Base-by-base conservation (phyloP, 768 basidiomycete species). In the Podaxis carcinomalis region DNA sequence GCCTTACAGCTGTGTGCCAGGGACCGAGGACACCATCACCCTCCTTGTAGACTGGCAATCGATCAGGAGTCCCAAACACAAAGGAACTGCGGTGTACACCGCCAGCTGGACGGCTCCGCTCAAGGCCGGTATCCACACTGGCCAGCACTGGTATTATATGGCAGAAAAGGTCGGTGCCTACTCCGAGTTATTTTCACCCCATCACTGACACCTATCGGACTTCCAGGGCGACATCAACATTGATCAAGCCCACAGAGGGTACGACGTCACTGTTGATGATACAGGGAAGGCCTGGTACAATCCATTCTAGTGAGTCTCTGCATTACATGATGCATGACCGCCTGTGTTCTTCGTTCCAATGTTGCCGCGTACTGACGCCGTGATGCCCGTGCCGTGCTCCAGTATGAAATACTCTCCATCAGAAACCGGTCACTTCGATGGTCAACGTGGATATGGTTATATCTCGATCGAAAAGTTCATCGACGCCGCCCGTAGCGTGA, bases 381-480 rank as follows among this genome's bases (percentile, higher is more conserved):
- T 62, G 32, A 21, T 53, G 9, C 52, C 35, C 52, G 39, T 49
- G 14, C 37, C 52, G 37, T 46, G 25, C 35, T 14, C 28, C 56
- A 92, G 91, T 77, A 95, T 96, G 90, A 96, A 95, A 69, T 96
- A 96, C 74, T 90, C 92, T 40, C 92, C 93, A 4, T 93, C 92
- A 56, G 92, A 91, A 75, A 89, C 84, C 59, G 95, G 93, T 5
- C 89, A 93, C 74, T 96, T 97, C 70, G 95, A 96, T 68, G 95
- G 95, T 28, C 95, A 95, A 75, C 84, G 89, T 59, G 94, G 94
- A 14, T 97, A 97, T 72, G 95, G 91, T 63, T 87, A 96, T 71
- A 78, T 95, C 67, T 94, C 92, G 16, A 91, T 95, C 67, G 93
- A 93, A 74, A 95, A 91, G 74, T 95, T 95, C 74, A 78, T 96